Conservation (phyloP, 306 rosid genomes). For the Medicago lupulina region DNA sequence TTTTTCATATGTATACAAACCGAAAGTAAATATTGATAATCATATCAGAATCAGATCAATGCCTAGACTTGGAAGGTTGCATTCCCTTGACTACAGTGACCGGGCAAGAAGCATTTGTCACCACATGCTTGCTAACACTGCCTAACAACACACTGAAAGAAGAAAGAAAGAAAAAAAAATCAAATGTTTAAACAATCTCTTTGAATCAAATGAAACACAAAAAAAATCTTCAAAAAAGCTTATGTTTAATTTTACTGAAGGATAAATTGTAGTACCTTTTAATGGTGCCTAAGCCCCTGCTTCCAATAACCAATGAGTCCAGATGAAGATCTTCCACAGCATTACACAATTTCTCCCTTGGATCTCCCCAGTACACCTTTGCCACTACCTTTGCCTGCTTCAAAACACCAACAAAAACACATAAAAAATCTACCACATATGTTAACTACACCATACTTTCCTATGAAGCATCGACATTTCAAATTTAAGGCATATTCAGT, state of each 20-base stretch:
- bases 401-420: slow-evolving; percentile 8
- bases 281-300: slow-evolving; percentile 73
- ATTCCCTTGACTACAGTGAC: slow-evolving; percentile 72
- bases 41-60: slow-evolving; percentile 4
- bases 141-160: slow-evolving; percentile 70
- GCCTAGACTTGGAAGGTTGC: slow-evolving; percentile 41
- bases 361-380: slow-evolving; percentile 90
- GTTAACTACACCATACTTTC: background rate
- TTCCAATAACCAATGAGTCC: slow-evolving; percentile 73
- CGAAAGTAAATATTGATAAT: background rate
- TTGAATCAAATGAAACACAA: slow-evolving; percentile 14
- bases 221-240: background rate
- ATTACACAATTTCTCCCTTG: slow-evolving; percentile 69
- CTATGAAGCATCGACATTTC: too few species aligned
- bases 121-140: slow-evolving; percentile 74
- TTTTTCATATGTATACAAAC: background rate
- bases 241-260: background rate
- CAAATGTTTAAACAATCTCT: slow-evolving; percentile 5
- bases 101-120: slow-evolving; percentile 73
- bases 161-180: background rate
- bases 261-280: slow-evolving; percentile 52
- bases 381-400: slow-evolving; percentile 66
- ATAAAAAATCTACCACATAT: background rate
- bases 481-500: too few species aligned
- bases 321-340: slow-evolving; percentile 74